phyloP scores from a whole-genome alignment of 768 basidiomycete species.

The Pholiota conissans region DNA sequence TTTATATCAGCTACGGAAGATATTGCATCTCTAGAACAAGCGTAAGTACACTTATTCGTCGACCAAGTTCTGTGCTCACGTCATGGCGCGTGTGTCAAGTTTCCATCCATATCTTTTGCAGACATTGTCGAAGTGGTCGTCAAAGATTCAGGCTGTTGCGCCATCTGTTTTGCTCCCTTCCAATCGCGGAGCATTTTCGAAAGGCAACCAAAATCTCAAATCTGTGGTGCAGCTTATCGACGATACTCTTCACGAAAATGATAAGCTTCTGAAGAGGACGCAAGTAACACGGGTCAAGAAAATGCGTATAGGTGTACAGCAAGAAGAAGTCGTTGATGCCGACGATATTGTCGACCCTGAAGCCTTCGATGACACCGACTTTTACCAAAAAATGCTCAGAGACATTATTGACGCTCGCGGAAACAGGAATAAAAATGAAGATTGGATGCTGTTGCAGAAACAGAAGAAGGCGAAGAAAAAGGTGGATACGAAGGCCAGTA shows the following conservation, averaged over 20 bases:
- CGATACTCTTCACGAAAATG: constrained; percentile 61
- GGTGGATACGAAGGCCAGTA: constrained; percentile 95
- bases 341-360: constrained; percentile 41
- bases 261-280: constrained; percentile 64
- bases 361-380: constrained; percentile 87
- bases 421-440: constrained; percentile 42
- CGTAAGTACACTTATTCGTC: constrained; percentile 40
- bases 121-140: constrained; percentile 92
- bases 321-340: constrained; percentile 31
- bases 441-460: constrained; percentile 67
- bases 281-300: constrained; percentile 53
- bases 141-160: constrained; percentile 92
- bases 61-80: neutral
- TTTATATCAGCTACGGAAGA: constrained; percentile 44
- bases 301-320: constrained; percentile 38
- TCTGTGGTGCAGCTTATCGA: constrained; percentile 77
- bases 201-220: constrained; percentile 54
- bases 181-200: constrained; percentile 69
- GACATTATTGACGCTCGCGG: constrained; percentile 83
- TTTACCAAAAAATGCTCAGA: constrained; percentile 88
- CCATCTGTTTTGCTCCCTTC: constrained; percentile 72
- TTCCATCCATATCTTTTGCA: constrained; percentile 70
- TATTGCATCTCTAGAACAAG: constrained; percentile 47
- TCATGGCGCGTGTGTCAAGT: constrained; percentile 36
- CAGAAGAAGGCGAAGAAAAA: constrained; percentile 78